Evolutionary conservation across 345 rosid species (phyloP).

Genomic region (Noccaea bulbosa): DNA sequence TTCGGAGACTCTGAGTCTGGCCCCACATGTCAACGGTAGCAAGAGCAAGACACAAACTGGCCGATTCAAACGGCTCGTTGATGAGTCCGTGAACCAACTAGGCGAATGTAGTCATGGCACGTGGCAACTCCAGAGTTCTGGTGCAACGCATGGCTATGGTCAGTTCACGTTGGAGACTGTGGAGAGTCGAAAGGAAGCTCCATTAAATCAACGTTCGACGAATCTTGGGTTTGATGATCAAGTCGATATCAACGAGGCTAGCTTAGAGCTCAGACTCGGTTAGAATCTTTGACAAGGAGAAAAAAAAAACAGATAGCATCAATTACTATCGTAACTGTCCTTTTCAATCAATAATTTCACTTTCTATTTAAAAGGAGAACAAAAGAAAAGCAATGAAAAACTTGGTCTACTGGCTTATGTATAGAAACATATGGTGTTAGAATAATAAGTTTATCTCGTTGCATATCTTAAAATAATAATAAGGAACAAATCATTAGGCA

Average conservation of each 20-base stretch:
- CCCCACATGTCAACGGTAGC: conserved; percentile 30
- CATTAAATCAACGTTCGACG: conserved; percentile 15
- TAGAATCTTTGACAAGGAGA: conserved; percentile 4
- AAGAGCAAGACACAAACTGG: conserved; percentile 44
- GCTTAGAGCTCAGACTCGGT: conserved; percentile 47
- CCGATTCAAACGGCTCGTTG: conserved; percentile 42
- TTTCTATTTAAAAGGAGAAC: conserved; percentile 16
- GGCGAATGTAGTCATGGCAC: conserved; percentile 43
- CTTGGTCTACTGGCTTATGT: conserved; percentile 20
- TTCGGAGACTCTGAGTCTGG: conserved; percentile 28
- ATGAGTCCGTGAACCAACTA: conserved; percentile 27
- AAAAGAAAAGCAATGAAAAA: not conserved
- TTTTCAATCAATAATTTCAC: conserved; percentile 26
- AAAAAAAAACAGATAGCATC: not conserved
- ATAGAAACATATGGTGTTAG: not conserved
- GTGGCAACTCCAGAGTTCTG: conserved; percentile 37
- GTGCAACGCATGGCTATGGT: conserved; percentile 36
- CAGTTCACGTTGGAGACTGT: conserved; percentile 33
- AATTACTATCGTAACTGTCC: conserved; percentile 10
- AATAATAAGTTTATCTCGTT: not conserved
- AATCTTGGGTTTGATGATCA: conserved; percentile 40
- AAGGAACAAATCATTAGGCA: not conserved
- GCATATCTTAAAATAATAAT: not conserved
- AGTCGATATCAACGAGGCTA: conserved; percentile 43
- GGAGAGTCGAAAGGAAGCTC: conserved; percentile 25